phyloP scores from a whole-genome alignment of 257 asterid genomes.

The Nicotiana tabacum region DNA sequence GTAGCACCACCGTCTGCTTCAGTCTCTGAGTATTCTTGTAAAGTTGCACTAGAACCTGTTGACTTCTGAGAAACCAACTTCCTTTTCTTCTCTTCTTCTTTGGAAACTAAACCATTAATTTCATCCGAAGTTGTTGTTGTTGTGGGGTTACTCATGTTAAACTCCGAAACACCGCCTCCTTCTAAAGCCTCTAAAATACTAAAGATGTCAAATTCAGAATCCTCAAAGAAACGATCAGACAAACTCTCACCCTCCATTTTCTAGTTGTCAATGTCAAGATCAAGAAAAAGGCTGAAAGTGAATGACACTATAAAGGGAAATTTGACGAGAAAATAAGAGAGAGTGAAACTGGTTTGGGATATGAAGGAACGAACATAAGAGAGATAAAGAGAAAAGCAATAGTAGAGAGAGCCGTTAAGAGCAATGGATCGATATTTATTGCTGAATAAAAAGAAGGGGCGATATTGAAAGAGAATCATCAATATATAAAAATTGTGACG shows the following conservation, averaged over 20 bases:
- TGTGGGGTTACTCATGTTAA: background rate
- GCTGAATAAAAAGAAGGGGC: background rate
- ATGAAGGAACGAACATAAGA: background rate
- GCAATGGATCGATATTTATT: background rate
- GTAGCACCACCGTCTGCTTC: background rate
- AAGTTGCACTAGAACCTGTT: slow-evolving; percentile 16
- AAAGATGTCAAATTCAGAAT: slow-evolving; percentile 46
- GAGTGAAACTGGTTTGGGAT: background rate
- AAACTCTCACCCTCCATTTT: slow-evolving; percentile 11
- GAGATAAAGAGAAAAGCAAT: background rate
- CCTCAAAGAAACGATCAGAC: slow-evolving; percentile 12
- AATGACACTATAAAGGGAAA: background rate
- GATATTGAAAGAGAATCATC: background rate
- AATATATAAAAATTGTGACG: background rate
- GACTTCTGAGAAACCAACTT: slow-evolving; percentile 46
- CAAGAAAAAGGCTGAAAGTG: background rate
- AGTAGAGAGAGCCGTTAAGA: slow-evolving; percentile 7
- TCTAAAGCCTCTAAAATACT: slow-evolving; percentile 63
- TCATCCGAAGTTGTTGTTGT: background rate
- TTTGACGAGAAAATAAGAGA: background rate
- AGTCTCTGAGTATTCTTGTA: slow-evolving; percentile 1
- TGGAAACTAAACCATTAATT: background rate
- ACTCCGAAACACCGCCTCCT: slow-evolving; percentile 20
- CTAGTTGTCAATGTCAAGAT: background rate
- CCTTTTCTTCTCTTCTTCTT: slow-evolving; percentile 16